Base-by-base conservation (phyloP, 768 basidiomycete species). In the Lyophyllum decastes region DNA sequence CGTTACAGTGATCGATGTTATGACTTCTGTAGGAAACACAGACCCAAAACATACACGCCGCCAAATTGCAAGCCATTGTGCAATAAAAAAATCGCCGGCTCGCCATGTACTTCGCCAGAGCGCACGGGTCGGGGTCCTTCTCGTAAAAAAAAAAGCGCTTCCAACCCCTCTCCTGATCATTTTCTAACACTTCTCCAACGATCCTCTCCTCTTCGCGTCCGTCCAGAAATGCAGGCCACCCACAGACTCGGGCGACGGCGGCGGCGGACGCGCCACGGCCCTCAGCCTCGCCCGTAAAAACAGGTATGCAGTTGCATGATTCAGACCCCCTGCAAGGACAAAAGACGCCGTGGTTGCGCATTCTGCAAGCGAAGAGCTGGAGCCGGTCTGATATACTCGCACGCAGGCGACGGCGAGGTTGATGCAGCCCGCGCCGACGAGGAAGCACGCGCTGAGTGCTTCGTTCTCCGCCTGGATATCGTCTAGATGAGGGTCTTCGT, bases 391-490 rank as follows among this genome's bases (percentile, higher is more conserved):
- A n/a, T 45, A 43, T 33, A 44, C 25, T 4, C 61, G 55, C 2
- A 62, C 27, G 43, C 47, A 58, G 4, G 49, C 64, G 35, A 61
- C 45, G 8, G 30, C 22, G 17, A 63, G 40, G 41, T 65, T 63
- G n/a, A 65, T 44, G 27, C 52, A 44, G 21, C 61, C 61, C 12
- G 59, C 41, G 34, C 51, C 49, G 17, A 62, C 52, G n/a, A 61
- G 59, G 21, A 61, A 49, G 46, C 55, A 50, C 5, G 64, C 59
- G 51, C 59, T 54, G 25, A 65, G 34, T 4, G 54, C 57, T 40
- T 63, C 61, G 34, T 54, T 44, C 6, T 48, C 33, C 11, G 45
- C 45, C 19, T 9, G 35, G 14, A 17, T 2, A 12, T 38, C 11
- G 35, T 38, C 8, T 3, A 12, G 35, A 38, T 38, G 16, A 2